Percentiles rank a stretch among this genome's conserved stretches.
Conservation (phyloP, 768 basidiomycete genomes). For the Amanita molliuscula region DNA sequence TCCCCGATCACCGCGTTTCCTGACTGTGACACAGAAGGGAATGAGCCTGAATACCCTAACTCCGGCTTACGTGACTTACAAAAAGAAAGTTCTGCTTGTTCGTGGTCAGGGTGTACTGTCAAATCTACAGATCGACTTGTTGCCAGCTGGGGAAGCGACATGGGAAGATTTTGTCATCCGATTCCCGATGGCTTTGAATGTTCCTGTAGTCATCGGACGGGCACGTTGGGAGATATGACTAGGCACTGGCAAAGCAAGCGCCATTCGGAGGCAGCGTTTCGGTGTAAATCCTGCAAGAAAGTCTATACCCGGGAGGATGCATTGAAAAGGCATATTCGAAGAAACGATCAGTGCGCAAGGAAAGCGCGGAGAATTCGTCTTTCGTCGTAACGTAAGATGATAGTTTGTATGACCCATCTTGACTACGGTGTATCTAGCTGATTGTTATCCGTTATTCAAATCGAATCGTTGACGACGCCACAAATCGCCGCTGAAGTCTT, state of each 20-base stretch:
- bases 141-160: constrained; percentile 1
- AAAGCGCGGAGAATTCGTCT: not conserved
- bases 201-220: not conserved
- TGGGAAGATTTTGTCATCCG: not conserved
- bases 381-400: not conserved
- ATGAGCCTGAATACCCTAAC: not conserved
- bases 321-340: constrained; percentile 1
- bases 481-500: too few relatives aligned
- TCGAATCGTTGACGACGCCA: too few relatives aligned
- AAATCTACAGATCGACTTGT: not conserved
- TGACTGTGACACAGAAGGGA: not conserved
- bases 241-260: constrained; percentile 4
- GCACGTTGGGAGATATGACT: constrained; percentile 1
- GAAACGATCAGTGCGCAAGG: not conserved
- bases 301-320: constrained; percentile 2
- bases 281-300: not conserved
- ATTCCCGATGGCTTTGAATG: not conserved
- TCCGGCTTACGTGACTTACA: not conserved
- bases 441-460: too few relatives aligned
- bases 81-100: not conserved
- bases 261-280: not conserved
- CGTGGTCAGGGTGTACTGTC: not conserved
- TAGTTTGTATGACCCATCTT: not conserved
- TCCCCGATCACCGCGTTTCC: not conserved
- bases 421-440: not conserved